These are phyloP conservation scores for Martiniozyma abietophila DNA, from an alignment of 805 yeast species.

Conservation along the genomic window DNA sequence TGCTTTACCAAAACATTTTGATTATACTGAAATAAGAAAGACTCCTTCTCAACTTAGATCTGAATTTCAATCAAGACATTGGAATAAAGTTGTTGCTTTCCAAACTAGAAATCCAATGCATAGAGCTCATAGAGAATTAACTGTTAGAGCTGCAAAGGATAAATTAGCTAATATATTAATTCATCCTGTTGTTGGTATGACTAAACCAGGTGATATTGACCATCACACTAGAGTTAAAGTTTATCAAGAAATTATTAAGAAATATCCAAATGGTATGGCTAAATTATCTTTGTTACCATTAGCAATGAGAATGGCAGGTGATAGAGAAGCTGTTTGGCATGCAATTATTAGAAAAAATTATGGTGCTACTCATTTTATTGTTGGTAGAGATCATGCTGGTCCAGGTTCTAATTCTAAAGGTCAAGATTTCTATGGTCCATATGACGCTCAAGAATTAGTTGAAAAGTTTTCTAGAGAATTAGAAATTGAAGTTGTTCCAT, in stretches of 20 bases:
- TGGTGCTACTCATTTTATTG: conserved; percentile 95
- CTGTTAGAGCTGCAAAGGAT: conserved; percentile 94
- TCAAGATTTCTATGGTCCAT: conserved; percentile 92
- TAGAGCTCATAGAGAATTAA: conserved; percentile 93
- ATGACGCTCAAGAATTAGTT: conserved; percentile 89
- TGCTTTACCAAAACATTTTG: conserved; percentile 79
- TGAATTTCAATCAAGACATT: conserved; percentile 71
- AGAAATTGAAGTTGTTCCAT: conserved; percentile 86
- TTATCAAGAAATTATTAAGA: conserved; percentile 82
- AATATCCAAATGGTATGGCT: conserved; percentile 93
- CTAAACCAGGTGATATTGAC: conserved; percentile 96
- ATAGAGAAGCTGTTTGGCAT: conserved; percentile 97
- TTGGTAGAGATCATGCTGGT: conserved; percentile 98
- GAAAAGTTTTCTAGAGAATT: conserved; percentile 67
- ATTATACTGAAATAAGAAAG: conserved; percentile 77
- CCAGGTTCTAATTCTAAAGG: conserved; percentile 87
- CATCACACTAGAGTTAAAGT: conserved; percentile 97
- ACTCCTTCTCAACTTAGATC: conserved; percentile 86
- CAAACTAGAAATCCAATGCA: conserved; percentile 99
- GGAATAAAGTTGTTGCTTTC: conserved; percentile 91
- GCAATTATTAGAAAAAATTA: conserved; percentile 93
- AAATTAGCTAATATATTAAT: conserved; percentile 80
- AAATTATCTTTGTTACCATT: conserved; percentile 78
- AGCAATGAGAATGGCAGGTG: conserved; percentile 99
- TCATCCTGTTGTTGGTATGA: conserved; percentile 95